These are phyloP conservation scores for Fusarium pseudoanthophilum DNA, from an alignment of 2,329 filamentous ascomycete genomes.

Conservation along the genomic window DNA sequence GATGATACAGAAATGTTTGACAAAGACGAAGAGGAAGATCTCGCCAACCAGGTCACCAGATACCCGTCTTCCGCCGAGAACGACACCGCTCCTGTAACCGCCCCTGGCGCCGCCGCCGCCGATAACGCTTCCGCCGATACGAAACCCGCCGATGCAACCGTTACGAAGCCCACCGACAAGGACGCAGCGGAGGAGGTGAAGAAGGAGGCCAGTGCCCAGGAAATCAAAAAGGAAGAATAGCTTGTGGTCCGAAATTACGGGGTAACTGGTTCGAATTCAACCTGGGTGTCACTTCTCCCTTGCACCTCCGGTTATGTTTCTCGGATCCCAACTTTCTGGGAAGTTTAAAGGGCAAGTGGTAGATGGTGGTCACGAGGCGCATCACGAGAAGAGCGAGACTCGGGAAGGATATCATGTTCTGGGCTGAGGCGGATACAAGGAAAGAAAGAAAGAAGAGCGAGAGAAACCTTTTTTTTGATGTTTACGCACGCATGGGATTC, in stretches of 20 bases:
- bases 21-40: slow-evolving; percentile 83
- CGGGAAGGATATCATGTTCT: slow-evolving; percentile 19
- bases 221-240: slow-evolving; percentile 54
- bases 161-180: slow-evolving; percentile 39
- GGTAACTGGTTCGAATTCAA: slow-evolving; percentile 32
- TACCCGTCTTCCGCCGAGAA: slow-evolving; percentile 45
- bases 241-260: slow-evolving; percentile 41
- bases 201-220: slow-evolving; percentile 43
- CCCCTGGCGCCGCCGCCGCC: slow-evolving; percentile 29
- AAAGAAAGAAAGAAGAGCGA: slow-evolving; percentile 38
- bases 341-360: slow-evolving; percentile 21
- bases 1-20: slow-evolving; percentile 96
- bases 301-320: slow-evolving; percentile 36
- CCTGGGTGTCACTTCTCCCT: slow-evolving; percentile 12
- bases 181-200: slow-evolving; percentile 37
- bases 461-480: slow-evolving; percentile 42
- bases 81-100: slow-evolving; percentile 37
- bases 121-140: slow-evolving; percentile 40
- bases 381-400: slow-evolving; percentile 29
- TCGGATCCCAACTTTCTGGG: slow-evolving; percentile 25
- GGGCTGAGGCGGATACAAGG: slow-evolving; percentile 26
- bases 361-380: slow-evolving; percentile 22
- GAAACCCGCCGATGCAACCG: slow-evolving; percentile 39
- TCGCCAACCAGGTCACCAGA: slow-evolving; percentile 85
- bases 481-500: slow-evolving; percentile 42